Conservation (phyloP, 176 grass and related monocot species). For the Urochloa ruziziensis region DNA sequence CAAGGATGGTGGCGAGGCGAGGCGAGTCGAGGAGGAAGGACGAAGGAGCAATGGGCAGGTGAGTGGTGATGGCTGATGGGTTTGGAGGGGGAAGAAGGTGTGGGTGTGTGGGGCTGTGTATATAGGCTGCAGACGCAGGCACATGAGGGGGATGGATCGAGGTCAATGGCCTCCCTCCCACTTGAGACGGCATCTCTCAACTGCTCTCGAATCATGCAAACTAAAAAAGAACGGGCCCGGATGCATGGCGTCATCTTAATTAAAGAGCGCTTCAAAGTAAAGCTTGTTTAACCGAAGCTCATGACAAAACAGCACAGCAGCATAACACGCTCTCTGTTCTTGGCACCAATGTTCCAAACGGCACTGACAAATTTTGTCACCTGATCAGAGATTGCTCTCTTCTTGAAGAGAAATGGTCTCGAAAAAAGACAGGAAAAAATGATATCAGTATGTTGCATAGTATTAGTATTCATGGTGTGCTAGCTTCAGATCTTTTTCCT, state of each 20-base stretch:
- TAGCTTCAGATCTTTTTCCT: too few species aligned
- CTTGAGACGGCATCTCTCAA: conserved; percentile 33
- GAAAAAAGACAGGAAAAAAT: background rate
- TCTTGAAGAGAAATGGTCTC: background rate
- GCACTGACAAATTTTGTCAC: background rate
- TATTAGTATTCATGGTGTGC: too few species aligned
- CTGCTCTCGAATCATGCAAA: conserved; percentile 39
- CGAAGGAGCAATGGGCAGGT: conserved; percentile 4
- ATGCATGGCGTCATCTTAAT: background rate
- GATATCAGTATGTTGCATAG: too few species aligned
- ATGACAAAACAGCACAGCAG: background rate
- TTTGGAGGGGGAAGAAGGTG: conserved; percentile 7
- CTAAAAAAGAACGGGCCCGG: background rate
- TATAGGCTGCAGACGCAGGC: conserved; percentile 28
- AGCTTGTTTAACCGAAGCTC: background rate
- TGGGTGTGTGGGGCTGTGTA: conserved; percentile 30
- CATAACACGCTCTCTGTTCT: too few species aligned
- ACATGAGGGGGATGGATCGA: conserved; percentile 40
- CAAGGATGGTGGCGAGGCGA: background rate
- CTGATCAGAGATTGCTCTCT: background rate
- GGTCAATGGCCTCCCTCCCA: conserved; percentile 44
- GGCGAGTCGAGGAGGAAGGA: background rate
- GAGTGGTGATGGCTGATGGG: background rate
- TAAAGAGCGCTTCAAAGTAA: background rate
- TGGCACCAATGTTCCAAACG: background rate